These are phyloP conservation scores for Coniosporium tulheliwenetii DNA, from an alignment of 2,329 filamentous ascomycete species.

Conservation along the genomic window DNA sequence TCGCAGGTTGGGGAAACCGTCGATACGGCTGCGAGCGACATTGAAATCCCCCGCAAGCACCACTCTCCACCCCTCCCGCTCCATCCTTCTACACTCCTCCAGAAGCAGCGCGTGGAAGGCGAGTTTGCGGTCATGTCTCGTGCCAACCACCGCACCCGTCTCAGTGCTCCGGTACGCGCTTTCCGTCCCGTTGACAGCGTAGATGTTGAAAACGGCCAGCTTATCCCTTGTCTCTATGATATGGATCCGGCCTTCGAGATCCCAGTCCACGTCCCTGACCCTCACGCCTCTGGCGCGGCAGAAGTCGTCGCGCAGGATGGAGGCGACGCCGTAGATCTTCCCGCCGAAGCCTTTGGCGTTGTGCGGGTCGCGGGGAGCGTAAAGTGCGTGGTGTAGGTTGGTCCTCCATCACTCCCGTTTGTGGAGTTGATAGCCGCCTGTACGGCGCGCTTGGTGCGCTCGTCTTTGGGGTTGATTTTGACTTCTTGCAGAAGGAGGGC, in stretches of 20 bases:
- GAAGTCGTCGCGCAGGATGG: constrained; percentile 31
- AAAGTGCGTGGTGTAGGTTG: constrained; percentile 27
- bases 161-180: constrained; percentile 27
- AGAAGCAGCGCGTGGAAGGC: constrained; percentile 30
- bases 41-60: constrained; percentile 39
- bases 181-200: constrained; percentile 37
- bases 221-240: constrained; percentile 25
- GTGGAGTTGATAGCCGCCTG: constrained; percentile 18
- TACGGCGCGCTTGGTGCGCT: constrained; percentile 22
- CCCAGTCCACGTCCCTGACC: constrained; percentile 31
- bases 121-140: constrained; percentile 35
- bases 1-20: constrained; percentile 32
- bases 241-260: constrained; percentile 35
- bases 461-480: constrained; percentile 27
- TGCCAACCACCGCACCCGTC: constrained; percentile 27
- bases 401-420: constrained; percentile 10
- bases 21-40: constrained; percentile 25
- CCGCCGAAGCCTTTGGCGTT: constrained; percentile 35
- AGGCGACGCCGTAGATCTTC: constrained; percentile 37
- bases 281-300: constrained; percentile 9
- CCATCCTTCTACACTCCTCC: constrained; percentile 25
- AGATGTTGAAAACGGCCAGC: constrained; percentile 35
- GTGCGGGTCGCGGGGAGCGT: constrained; percentile 32
- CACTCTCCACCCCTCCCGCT: constrained; percentile 25
- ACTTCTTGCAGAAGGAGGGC: constrained; percentile 34